These are phyloP conservation scores for Sporothrix inflata DNA, from an alignment of 2,329 filamentous ascomycete genomes.

Conservation along the genomic window DNA sequence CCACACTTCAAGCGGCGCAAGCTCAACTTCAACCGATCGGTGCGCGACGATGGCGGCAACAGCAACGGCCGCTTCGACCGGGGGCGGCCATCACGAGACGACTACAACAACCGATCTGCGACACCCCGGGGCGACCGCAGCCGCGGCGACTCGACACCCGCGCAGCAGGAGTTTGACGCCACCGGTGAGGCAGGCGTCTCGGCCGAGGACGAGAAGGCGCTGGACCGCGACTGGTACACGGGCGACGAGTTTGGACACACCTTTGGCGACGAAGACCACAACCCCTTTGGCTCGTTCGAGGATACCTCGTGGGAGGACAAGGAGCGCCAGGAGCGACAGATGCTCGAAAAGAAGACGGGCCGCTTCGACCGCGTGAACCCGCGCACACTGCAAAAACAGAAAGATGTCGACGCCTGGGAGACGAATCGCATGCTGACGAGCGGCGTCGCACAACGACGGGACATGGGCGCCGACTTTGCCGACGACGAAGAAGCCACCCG, in stretches of 20 bases:
- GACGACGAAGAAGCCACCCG: constrained; percentile 89
- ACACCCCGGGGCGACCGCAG: constrained; percentile 32
- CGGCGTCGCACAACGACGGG: constrained; percentile 86
- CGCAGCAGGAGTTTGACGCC: constrained; percentile 63
- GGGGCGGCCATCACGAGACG: constrained; percentile 49
- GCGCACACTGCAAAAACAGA: constrained; percentile 80
- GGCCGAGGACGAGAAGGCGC: constrained; percentile 70
- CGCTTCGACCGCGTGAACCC: constrained; percentile 69
- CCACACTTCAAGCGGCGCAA: constrained; percentile 62
- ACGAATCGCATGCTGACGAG: constrained; percentile 98
- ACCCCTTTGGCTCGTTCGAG: constrained; percentile 81
- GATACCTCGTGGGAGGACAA: constrained; percentile 71
- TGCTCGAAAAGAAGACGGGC: constrained; percentile 79
- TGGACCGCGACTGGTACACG: constrained; percentile 92
- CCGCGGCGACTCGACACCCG: constrained; percentile 43
- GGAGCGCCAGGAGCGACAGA: constrained; percentile 71
- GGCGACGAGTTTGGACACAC: constrained; percentile 82
- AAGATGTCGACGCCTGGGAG: constrained; percentile 97
- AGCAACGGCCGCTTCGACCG: constrained; percentile 41
- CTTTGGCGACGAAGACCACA: constrained; percentile 90
- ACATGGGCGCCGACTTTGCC: constrained; percentile 79
- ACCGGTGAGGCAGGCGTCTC: constrained; percentile 61
- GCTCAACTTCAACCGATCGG: constrained; percentile 59
- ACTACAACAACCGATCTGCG: constrained; percentile 34
- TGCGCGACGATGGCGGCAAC: constrained; percentile 57